phyloP scores from a whole-genome alignment of 2,329 filamentous ascomycete species.

The Aspergillus uvarum region DNA sequence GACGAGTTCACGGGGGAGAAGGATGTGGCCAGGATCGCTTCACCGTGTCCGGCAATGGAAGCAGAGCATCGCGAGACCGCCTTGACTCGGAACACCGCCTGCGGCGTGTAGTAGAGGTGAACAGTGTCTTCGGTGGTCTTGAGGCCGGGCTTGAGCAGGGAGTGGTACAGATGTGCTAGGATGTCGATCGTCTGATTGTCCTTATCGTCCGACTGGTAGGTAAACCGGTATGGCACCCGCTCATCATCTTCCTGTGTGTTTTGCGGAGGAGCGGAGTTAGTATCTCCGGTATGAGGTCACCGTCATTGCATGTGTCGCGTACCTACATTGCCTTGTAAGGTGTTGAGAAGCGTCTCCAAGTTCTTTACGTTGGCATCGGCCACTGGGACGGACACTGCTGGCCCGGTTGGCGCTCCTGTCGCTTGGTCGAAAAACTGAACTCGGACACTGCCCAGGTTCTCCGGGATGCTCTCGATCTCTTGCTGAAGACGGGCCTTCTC shows the following conservation, averaged over 20 bases:
- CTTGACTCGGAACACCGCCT: conserved; percentile 91
- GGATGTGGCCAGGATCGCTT: conserved; percentile 80
- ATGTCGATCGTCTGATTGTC: conserved; percentile 46
- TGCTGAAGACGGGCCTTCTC: conserved; percentile 73
- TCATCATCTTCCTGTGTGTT: conserved; percentile 56
- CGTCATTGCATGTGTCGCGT: conserved; percentile 13
- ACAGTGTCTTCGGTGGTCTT: conserved; percentile 62
- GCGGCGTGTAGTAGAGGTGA: conserved; percentile 68
- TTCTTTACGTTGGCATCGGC: conserved; percentile 87
- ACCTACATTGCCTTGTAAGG: conserved; percentile 71
- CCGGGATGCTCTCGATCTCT: conserved; percentile 66
- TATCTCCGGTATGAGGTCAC: background rate
- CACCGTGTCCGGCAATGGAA: conserved; percentile 84
- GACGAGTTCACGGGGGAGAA: conserved; percentile 79
- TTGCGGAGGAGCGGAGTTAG: background rate
- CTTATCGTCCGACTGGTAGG: conserved; percentile 50
- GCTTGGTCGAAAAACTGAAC: conserved; percentile 86
- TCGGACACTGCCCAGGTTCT: conserved; percentile 72
- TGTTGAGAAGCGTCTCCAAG: conserved; percentile 82
- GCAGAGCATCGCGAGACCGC: conserved; percentile 87
- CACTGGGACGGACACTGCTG: conserved; percentile 72
- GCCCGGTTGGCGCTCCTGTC: conserved; percentile 65
- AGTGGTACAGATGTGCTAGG: conserved; percentile 50
- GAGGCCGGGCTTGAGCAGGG: conserved; percentile 51
- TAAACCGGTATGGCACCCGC: conserved; percentile 66